phyloP scores from a whole-genome alignment of 345 rosid genomes.

The Bretschneidera sinensis region DNA sequence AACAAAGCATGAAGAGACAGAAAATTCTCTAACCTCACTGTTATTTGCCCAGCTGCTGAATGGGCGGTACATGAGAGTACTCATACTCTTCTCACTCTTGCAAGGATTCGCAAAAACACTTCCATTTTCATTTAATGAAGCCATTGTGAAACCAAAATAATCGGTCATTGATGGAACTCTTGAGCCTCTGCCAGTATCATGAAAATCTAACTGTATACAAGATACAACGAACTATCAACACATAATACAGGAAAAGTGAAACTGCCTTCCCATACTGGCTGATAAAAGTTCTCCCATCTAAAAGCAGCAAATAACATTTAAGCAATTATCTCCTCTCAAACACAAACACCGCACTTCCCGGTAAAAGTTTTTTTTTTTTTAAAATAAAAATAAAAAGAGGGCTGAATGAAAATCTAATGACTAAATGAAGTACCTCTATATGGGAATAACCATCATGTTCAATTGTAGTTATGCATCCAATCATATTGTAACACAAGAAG shows the following conservation, averaged over 20 bases:
- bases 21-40: conserved; percentile 62
- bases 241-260: not conserved
- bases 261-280: not conserved
- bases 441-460: conserved; percentile 90
- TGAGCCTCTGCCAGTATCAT: conserved; percentile 90
- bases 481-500: conserved; percentile 91
- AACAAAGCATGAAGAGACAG: not conserved
- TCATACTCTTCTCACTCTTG: conserved; percentile 90
- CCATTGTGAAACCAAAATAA: conserved; percentile 94
- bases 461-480: conserved; percentile 81
- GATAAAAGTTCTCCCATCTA: not conserved
- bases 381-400: conserved; percentile 4
- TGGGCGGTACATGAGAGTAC: conserved; percentile 91
- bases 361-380: no score
- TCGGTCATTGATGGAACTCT: conserved; percentile 96
- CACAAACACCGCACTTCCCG: not conserved
- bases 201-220: conserved; percentile 77
- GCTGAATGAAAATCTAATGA: not conserved
- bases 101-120: conserved; percentile 91
- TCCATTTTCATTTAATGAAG: conserved; percentile 81
- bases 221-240: conserved; percentile 16
- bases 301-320: not conserved
- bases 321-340: not conserved
- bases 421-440: conserved; percentile 59
- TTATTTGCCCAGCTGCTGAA: conserved; percentile 86